phyloP scores from a whole-genome alignment of 768 basidiomycete genomes.

The Chalciporus pseudorubinellus region DNA sequence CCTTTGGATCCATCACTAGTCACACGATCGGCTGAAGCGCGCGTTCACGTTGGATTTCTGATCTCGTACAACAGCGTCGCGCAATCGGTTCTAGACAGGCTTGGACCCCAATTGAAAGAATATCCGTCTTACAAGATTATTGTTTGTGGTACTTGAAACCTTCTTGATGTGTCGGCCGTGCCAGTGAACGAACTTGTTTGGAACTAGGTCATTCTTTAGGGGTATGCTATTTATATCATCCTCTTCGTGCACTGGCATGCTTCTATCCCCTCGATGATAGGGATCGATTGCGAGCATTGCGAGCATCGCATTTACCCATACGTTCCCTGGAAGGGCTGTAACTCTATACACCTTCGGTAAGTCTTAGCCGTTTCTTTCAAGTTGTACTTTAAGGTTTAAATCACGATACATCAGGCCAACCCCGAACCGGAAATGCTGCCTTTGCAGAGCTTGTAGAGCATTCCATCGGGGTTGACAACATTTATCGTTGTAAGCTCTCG shows the following conservation, averaged over 20 bases:
- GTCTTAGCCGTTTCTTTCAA: background rate
- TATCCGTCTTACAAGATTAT: conserved; percentile 36
- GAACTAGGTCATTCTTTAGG: conserved; percentile 42
- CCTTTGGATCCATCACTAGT: background rate
- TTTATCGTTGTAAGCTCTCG: conserved; percentile 39
- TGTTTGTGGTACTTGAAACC: conserved; percentile 27
- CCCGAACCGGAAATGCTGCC: conserved; percentile 42
- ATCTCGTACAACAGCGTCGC: conserved; percentile 36
- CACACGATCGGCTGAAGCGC: conserved; percentile 13
- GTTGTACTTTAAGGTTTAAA: background rate
- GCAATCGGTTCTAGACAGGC: conserved; percentile 24
- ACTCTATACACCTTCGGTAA: conserved; percentile 47
- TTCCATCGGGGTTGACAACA: conserved; percentile 35
- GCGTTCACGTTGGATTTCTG: conserved; percentile 38
- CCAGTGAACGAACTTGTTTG: conserved; percentile 1
- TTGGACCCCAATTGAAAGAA: conserved; percentile 30
- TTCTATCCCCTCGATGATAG: no score
- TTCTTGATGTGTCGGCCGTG: background rate
- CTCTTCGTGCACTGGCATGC: no score
- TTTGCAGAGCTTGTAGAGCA: conserved; percentile 43
- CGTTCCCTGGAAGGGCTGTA: conserved; percentile 25
- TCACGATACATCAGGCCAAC: conserved; percentile 42
- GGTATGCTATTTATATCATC: conserved; percentile 18
- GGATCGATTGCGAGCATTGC: conserved; percentile 41
- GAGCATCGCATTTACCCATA: conserved; percentile 31